Evolutionary conservation across 352 stramenopile genomes (phyloP), one percentile per base, ranked within the genome.

Genomic region (Globisporangium nodosum): DNA sequence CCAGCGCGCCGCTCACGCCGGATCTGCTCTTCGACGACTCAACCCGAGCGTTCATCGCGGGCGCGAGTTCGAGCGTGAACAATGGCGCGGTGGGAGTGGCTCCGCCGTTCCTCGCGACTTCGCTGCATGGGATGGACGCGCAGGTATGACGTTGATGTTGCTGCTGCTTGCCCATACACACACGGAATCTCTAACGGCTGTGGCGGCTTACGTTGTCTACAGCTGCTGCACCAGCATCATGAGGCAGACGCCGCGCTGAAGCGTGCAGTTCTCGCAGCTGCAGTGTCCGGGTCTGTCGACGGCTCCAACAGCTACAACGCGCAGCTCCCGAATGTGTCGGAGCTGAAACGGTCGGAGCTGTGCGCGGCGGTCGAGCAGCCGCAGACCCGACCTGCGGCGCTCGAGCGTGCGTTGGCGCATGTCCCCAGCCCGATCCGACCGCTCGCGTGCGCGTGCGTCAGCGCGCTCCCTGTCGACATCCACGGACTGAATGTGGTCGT

Each of bases 401-500:
- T 58, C 39, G 15, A 46, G 45, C 48, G 45, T 16, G 47, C 11
- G 13, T 46, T 15, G 50, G 63, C 3, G 20, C 40, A 59, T 6
- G 59, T 71, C 31, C 75, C 71, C 16, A 47, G 52, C 24, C 54
- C 18, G 11, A 71, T 65, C 52, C 78, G 58, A 54, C 60, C 47
- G 18, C 21, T 69, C 43, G 67, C 31, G 7, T 71, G 52, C 64
- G 64, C 33, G n/a, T 73, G 68, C 52, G 49, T 42, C 5, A 53
- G 47, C 64, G 60, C 56, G 2, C 58, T 71, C 13, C 65, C 69
- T 12, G 15, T 55, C 11, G 68, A 54, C 9, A 66, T 86, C 7
- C 46, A 49, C n/a, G 78, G 74, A 1, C 63, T 85, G 16, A 54
- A 65, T 24, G 64, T 88, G 6, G 65, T 66, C 20, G 62, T 84